Evolutionary conservation across 106 monocot genomes (phyloP).

Genomic region (Chionographis japonica): DNA sequence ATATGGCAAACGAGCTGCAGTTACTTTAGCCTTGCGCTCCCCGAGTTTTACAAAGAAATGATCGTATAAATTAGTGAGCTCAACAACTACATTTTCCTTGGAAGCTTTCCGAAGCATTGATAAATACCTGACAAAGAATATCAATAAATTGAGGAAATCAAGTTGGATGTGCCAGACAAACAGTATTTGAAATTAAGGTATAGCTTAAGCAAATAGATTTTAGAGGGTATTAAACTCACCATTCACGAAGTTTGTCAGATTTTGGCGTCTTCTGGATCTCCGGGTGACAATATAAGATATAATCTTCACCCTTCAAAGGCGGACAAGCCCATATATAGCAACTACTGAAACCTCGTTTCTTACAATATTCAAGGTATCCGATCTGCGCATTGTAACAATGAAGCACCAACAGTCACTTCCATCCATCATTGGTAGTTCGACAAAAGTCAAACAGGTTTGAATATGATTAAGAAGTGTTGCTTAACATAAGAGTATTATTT

Average conservation of each 20-base stretch:
- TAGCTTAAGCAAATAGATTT: neutral
- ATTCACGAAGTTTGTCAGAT: constrained; percentile 7
- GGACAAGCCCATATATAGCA: constrained; percentile 62
- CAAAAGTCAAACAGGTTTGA: neutral
- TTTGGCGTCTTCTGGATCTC: constrained; percentile 5
- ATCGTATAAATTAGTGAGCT: constrained; percentile 31
- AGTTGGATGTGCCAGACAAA: constrained; percentile 2
- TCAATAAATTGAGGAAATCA: neutral
- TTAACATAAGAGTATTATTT: neutral
- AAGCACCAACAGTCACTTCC: neutral
- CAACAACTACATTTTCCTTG: constrained; percentile 31
- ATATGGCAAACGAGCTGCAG: constrained; percentile 37
- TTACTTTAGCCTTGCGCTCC: constrained; percentile 35
- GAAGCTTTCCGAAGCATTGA: constrained; percentile 27
- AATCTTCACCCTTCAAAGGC: constrained; percentile 12
- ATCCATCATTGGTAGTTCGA: neutral
- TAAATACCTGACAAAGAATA: constrained; percentile 23
- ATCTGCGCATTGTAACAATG: constrained; percentile 22
- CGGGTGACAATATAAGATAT: constrained; percentile 45
- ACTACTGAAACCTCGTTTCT: constrained; percentile 45
- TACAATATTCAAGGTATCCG: constrained; percentile 61
- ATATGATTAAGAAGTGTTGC: neutral
- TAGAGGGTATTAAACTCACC: neutral
- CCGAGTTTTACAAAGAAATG: constrained; percentile 34
- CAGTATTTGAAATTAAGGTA: neutral